Evolutionary conservation across 139 green algal genomes (phyloP).

Genomic region (Ettlia oleoabundans): DNA sequence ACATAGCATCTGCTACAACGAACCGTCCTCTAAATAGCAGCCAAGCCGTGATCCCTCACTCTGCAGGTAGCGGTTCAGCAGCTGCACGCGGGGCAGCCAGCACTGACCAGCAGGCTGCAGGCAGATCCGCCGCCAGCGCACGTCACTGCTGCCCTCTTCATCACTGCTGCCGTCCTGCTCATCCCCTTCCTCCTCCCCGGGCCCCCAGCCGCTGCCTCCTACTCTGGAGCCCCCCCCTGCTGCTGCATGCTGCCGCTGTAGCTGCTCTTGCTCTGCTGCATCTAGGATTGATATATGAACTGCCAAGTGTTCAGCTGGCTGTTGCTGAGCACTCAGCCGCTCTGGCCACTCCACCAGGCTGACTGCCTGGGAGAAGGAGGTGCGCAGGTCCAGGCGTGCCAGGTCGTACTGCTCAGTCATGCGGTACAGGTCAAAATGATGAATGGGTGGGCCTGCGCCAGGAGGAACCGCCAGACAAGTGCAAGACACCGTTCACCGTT

Average conservation of each 20-base stretch:
- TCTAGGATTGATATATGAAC: slow-evolving; percentile 9
- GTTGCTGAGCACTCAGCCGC: slow-evolving; percentile 7
- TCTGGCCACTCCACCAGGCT: slow-evolving; percentile 53
- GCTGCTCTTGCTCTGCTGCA: neutral
- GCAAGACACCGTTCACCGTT: neutral
- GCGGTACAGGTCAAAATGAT: slow-evolving; percentile 90
- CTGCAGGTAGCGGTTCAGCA: slow-evolving; percentile 7
- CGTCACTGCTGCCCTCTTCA: neutral
- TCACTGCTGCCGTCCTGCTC: neutral
- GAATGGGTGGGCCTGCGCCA: slow-evolving; percentile 56
- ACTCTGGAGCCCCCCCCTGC: neutral
- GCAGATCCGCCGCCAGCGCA: neutral
- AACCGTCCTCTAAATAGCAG: slow-evolving; percentile 3
- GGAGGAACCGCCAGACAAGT: no score
- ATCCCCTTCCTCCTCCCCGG: neutral
- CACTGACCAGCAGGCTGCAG: neutral
- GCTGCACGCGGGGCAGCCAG: slow-evolving; percentile 24
- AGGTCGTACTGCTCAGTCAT: slow-evolving; percentile 46
- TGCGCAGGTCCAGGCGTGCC: slow-evolving; percentile 35
- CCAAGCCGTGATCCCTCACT: neutral
- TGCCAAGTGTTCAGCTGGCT: slow-evolving; percentile 5
- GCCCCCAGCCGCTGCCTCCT: neutral
- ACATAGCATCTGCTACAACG: no score
- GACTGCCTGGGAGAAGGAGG: slow-evolving; percentile 29
- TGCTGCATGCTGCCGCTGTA: neutral